Evolutionary conservation across 2,329 filamentous ascomycete species (phyloP), one percentile per base, ranked within the genome.

Genomic region (Macrophomina phaseolina): DNA sequence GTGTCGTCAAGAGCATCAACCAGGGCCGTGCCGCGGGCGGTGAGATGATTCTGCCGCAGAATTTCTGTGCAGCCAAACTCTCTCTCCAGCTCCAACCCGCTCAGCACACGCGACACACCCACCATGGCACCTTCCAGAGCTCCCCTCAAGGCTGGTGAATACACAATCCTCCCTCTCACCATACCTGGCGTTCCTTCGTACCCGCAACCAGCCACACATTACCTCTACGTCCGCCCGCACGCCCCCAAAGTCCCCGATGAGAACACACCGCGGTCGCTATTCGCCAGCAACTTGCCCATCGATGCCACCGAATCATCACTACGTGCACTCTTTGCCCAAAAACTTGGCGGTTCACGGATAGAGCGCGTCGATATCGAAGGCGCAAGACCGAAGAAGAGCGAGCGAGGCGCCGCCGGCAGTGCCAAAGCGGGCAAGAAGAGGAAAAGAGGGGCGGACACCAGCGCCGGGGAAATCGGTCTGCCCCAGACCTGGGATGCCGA

Each of bases 281-380:
- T 97, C 79, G 77, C 97, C n/a, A 91, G 94, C 70, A 98, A 99
- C 74, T 81, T 96, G 0, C 95, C 95, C 6, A 84, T 90, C 69
- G 94, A 97, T 75, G 90, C 92, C 67, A 96, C 92, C 4, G 89
- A 92, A 66, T 78, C 83, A 1, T 91, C 94, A 73, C 84, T 98
- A 49, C 89, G 92, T 52, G 84, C 89, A 49, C 81, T 98, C 0
- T 96, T 98, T 71, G 81, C 87, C 0, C 83, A 85, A 0, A 86
- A 96, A 16, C 85, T 97, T 0, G 91, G 92, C 8, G 89, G 90
- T 0, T 91, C 91, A 2, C 86, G 91, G 55, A 91, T 98, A 56
- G 92, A 97, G 77, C 84, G 82, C 63, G 90, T 96, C 5, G 82
- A 85, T 0, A 97, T 98, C 70, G 90, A 93, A 70, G 84, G 85